A percentile compares a stretch with the other conserved stretches of the same genome.
These are phyloP conservation scores for Nepenthes mirabilis DNA, from an alignment of 148 eudicot species.

Conservation along the genomic window DNA sequence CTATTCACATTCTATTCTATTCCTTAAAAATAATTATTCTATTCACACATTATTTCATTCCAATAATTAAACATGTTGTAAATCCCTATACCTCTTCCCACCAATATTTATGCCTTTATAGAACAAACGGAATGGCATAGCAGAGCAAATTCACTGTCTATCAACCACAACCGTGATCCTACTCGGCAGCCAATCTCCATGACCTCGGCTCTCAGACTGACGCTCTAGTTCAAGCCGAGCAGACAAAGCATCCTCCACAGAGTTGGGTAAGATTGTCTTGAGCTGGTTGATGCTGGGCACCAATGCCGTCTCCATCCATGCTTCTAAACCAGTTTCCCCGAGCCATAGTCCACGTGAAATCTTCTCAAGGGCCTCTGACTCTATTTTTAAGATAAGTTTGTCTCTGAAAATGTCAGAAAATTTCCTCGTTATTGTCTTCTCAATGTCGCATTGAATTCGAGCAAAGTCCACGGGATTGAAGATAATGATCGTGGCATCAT, in stretches of 20 bases:
- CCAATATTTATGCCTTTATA: no score
- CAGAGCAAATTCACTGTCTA: not conserved
- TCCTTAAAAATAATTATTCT: no score
- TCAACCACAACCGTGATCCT: constrained; percentile 21
- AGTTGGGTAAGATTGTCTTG: constrained; percentile 18
- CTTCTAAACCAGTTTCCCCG: constrained; percentile 46
- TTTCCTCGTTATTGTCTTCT: constrained; percentile 30
- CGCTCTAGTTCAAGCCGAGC: constrained; percentile 40
- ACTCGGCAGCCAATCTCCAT: constrained; percentile 54
- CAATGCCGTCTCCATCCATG: constrained; percentile 48
- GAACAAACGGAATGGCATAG: no score
- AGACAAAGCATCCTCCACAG: constrained; percentile 9
- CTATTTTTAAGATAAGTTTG: constrained; percentile 32
- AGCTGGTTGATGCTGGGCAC: constrained; percentile 43
- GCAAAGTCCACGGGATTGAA: constrained; percentile 57
- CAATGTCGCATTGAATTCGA: constrained; percentile 32
- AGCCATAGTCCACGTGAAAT: constrained; percentile 64
- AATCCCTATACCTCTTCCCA: no score
- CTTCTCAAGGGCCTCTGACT: constrained; percentile 57
- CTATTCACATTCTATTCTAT: no score
- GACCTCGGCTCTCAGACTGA: constrained; percentile 21
- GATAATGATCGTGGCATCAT: constrained; percentile 39
- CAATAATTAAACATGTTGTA: no score
- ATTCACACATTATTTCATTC: no score
- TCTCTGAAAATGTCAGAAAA: constrained; percentile 34